Percentiles rank a stretch among this genome's conserved stretches.
These are phyloP conservation scores for sorghum (Sorghum bicolor) DNA, from an alignment of 176 grass and related monocot species.

Conservation along the genomic window DNA sequence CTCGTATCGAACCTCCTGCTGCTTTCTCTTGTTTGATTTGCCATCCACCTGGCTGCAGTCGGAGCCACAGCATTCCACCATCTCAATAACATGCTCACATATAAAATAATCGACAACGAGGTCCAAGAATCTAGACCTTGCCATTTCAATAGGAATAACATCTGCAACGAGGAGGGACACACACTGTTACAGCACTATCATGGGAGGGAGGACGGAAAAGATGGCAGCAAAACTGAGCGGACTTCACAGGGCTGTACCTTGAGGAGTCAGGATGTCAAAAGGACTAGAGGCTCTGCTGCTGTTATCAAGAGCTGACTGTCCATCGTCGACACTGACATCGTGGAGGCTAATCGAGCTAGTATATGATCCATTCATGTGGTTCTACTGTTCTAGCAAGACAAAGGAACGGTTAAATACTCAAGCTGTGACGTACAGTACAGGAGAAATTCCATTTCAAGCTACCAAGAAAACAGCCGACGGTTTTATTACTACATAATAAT, in stretches of 20 bases:
- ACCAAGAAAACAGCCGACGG: too few species aligned
- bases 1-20: slow-evolving; percentile 54
- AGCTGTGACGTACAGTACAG: too few species aligned
- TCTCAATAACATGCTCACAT: slow-evolving; percentile 63
- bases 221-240: not conserved
- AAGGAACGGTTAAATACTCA: not conserved
- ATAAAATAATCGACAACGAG: slow-evolving; percentile 77
- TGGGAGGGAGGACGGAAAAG: not conserved
- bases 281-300: slow-evolving; percentile 60
- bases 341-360: slow-evolving; percentile 63
- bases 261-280: slow-evolving; percentile 56
- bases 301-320: slow-evolving; percentile 58
- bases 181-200: not conserved
- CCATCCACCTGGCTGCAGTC: slow-evolving; percentile 40
- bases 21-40: slow-evolving; percentile 80
- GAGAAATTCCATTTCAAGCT: too few species aligned
- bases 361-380: slow-evolving; percentile 61
- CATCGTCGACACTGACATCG: slow-evolving; percentile 58
- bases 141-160: slow-evolving; percentile 67
- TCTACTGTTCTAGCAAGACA: slow-evolving; percentile 58
- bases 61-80: slow-evolving; percentile 42
- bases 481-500: too few species aligned
- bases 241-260: slow-evolving; percentile 39
- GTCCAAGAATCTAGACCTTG: slow-evolving; percentile 70
- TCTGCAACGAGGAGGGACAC: slow-evolving; percentile 35